A percentile compares a stretch with the other conserved stretches of the same genome.
Evolutionary conservation across 345 rosid species (phyloP).

Genomic region (Alliaria petiolata): DNA sequence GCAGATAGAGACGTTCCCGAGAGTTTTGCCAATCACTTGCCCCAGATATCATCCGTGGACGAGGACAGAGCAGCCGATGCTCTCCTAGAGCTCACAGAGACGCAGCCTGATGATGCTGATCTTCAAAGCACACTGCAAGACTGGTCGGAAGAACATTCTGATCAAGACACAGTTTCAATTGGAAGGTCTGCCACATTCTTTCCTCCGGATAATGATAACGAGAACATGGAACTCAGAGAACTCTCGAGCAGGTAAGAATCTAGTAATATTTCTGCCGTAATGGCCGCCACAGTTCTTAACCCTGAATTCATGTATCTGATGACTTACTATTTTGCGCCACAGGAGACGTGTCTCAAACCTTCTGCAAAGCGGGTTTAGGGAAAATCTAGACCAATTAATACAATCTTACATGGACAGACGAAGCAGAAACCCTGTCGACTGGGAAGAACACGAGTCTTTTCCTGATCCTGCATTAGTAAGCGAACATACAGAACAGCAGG

Average conservation of each 20-base stretch:
- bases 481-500: slow-evolving; percentile 57
- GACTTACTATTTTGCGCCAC: slow-evolving; percentile 19
- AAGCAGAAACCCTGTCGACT: slow-evolving; percentile 54
- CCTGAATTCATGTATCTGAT: slow-evolving; percentile 9
- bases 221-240: slow-evolving; percentile 72
- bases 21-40: slow-evolving; percentile 39
- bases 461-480: slow-evolving; percentile 41
- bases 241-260: slow-evolving; percentile 64
- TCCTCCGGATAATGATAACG: slow-evolving; percentile 63
- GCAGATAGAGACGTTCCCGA: slow-evolving; percentile 34
- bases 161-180: slow-evolving; percentile 39
- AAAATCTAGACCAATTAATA: slow-evolving; percentile 78
- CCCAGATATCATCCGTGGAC: slow-evolving; percentile 29
- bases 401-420: slow-evolving; percentile 88
- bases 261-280: neutral
- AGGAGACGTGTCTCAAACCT: slow-evolving; percentile 97
- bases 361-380: slow-evolving; percentile 84
- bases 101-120: slow-evolving; percentile 36
- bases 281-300: slow-evolving; percentile 9
- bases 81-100: slow-evolving; percentile 40
- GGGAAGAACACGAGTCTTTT: slow-evolving; percentile 65
- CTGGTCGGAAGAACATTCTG: slow-evolving; percentile 56
- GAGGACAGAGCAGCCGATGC: slow-evolving; percentile 42
- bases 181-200: slow-evolving; percentile 51
- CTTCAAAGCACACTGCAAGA: slow-evolving; percentile 52